A percentile compares a stretch with the other conserved stretches of the same genome.
Evolutionary conservation across 208 protist species (phyloP).

Genomic region (Leishmania tarentolae): DNA sequence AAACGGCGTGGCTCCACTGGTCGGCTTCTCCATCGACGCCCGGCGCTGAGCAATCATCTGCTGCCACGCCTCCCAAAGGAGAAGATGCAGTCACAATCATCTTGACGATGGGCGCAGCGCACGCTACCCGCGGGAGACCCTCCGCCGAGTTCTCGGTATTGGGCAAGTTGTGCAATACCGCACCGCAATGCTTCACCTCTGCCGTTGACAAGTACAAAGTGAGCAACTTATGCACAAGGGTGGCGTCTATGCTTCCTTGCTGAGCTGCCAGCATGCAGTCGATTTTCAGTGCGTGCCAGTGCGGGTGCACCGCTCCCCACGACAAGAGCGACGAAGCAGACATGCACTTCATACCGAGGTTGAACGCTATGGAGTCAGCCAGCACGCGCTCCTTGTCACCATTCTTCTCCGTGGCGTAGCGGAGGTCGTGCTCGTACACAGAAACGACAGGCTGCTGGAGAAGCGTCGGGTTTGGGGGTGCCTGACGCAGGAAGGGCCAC

Average conservation of each 20-base stretch:
- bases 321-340: conserved; percentile 75
- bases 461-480: conserved; percentile 61
- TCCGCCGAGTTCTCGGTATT: conserved; percentile 35
- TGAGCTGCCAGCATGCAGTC: conserved; percentile 57
- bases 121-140: conserved; percentile 12
- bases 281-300: conserved; percentile 49
- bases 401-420: conserved; percentile 15
- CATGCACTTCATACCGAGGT: conserved; percentile 57
- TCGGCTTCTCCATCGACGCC: background rate
- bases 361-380: conserved; percentile 77
- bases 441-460: conserved; percentile 35
- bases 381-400: conserved; percentile 55
- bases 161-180: conserved; percentile 82
- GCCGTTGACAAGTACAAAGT: conserved; percentile 55
- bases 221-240: conserved; percentile 54
- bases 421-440: conserved; percentile 46
- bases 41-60: background rate
- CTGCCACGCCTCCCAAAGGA: background rate
- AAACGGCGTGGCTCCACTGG: background rate
- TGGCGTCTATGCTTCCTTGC: conserved; percentile 32
- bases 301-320: conserved; percentile 66
- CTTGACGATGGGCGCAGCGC: conserved; percentile 35
- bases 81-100: conserved; percentile 29
- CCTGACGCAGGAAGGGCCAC: conserved; percentile 64
- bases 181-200: conserved; percentile 63